Base-by-base conservation (phyloP, 2,329 filamentous ascomycete species). In the Pseudopyricularia cyperi region DNA sequence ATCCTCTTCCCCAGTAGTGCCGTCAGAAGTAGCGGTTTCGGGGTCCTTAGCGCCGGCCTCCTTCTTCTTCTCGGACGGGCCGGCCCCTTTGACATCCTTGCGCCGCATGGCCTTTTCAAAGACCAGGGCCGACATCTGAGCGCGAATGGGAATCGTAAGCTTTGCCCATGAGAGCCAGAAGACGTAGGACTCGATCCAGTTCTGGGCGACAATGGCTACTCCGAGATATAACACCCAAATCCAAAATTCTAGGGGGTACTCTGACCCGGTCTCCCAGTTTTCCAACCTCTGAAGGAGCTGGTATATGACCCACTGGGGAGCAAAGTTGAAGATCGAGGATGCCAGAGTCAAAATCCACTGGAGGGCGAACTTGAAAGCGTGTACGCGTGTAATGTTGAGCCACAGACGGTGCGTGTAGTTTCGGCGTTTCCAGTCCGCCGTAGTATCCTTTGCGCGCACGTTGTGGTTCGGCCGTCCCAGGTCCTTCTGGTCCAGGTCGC, bases 101-200 rank as follows among this genome's bases (percentile, higher is more conserved):
- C 83, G 77, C 44, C 83, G 76, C 72, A 89, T 80, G 0, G 85
- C 78, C 63, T 93, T 93, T 54, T 83, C 77, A 58, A 90, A 91
- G 15, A 91, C 77, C 7, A 89, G 71, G 1, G 84, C 76, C 2
- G 83, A 80, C 2, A 93, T 68, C 59, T 89, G 82, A 28, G 80
- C 76, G 50, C 84, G 79, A 15, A 90, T 69, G 0, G 85, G 83
- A 24, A 88, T 72, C 46, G 74, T 74, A 11, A 90, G 62, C 50
- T 79, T 74, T 1, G 76, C 73, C 64, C 76, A 82, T 0, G 78
- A 79, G 48, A 83, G 68, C 82, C 83, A 89, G 58, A 77, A 82
- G 15, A 85, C 64, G 70, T 51, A 51, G 6, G 50, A 51, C 30
- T 64, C 70, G 77, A 85, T 64, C 71, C 77, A 83, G 42, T 72